A percentile compares a stretch with the other conserved stretches of the same genome.
These are phyloP conservation scores for Metarhizium anisopliae DNA, from an alignment of 2,329 filamentous ascomycete species.

Conservation along the genomic window DNA sequence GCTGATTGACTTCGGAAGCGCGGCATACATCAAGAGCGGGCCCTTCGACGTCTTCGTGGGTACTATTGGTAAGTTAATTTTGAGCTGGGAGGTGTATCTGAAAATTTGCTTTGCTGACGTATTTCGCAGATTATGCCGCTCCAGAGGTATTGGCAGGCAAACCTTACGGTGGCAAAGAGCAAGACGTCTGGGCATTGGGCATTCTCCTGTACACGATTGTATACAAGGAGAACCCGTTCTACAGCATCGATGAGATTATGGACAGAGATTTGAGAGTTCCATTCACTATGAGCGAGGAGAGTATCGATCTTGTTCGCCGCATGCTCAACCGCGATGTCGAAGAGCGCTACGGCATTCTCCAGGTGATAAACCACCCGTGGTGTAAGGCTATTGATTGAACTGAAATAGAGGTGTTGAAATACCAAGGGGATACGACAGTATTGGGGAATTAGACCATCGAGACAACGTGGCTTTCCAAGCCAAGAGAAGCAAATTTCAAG, in stretches of 20 bases:
- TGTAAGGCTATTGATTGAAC: constrained; percentile 21
- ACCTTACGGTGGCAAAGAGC: constrained; percentile 89
- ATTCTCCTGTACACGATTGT: constrained; percentile 97
- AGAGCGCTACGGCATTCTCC: constrained; percentile 72
- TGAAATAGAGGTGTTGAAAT: not conserved
- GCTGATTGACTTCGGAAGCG: constrained; percentile 95
- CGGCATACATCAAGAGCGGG: constrained; percentile 95
- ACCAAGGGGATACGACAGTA: not conserved
- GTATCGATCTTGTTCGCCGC: constrained; percentile 79
- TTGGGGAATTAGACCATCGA: not conserved
- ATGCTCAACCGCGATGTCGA: constrained; percentile 92
- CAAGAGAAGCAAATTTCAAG: not conserved
- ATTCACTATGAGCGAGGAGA: constrained; percentile 80
- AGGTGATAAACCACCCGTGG: constrained; percentile 89
- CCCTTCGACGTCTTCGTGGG: constrained; percentile 99
- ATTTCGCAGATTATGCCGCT: constrained; percentile 75
- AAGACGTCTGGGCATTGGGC: constrained; percentile 96
- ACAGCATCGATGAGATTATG: constrained; percentile 98
- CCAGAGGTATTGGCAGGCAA: constrained; percentile 93
- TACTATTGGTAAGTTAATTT: constrained; percentile 69
- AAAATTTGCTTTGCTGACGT: not conserved
- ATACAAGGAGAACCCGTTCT: constrained; percentile 99
- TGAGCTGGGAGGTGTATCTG: constrained; percentile 24
- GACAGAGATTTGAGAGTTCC: constrained; percentile 90
- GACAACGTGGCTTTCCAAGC: not conserved